These are phyloP conservation scores for Scleroderma citrinum DNA, from an alignment of 768 basidiomycete species.

Conservation along the genomic window DNA sequence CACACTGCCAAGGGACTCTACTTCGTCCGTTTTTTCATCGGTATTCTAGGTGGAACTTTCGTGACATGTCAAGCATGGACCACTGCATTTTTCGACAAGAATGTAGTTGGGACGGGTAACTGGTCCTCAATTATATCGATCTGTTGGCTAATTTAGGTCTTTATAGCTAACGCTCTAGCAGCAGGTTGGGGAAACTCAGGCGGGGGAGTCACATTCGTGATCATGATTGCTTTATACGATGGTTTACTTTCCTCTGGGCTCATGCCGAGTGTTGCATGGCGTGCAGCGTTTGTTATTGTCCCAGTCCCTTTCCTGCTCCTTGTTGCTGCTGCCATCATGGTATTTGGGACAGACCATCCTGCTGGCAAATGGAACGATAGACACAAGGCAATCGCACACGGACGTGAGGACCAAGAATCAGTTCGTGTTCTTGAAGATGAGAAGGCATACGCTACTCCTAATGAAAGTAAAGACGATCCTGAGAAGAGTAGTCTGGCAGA, in stretches of 20 bases:
- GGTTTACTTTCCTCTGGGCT: conserved; percentile 33
- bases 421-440: conserved; percentile 10
- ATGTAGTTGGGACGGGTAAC: conserved; percentile 34
- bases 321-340: conserved; percentile 34
- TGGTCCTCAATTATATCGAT: background rate
- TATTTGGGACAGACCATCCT: conserved; percentile 50
- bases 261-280: conserved; percentile 41
- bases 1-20: conserved; percentile 36
- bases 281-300: conserved; percentile 50
- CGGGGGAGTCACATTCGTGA: conserved; percentile 51
- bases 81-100: conserved; percentile 53
- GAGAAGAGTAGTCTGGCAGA: conserved; percentile 24
- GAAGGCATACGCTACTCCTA: conserved; percentile 10
- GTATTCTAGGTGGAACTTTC: conserved; percentile 55
- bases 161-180: conserved; percentile 47
- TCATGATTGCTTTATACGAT: conserved; percentile 51
- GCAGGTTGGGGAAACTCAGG: conserved; percentile 49
- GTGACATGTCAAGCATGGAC: conserved; percentile 60
- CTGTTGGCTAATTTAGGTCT: conserved; percentile 10
- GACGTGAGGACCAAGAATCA: conserved; percentile 1
- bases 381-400: conserved; percentile 32
- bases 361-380: conserved; percentile 48
- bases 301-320: conserved; percentile 47
- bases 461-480: conserved; percentile 19
- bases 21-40: conserved; percentile 50